Evolutionary conservation across 345 rosid genomes (phyloP), one percentile per base, ranked within the genome.

Genomic region (Melaleuca quinquenervia): DNA sequence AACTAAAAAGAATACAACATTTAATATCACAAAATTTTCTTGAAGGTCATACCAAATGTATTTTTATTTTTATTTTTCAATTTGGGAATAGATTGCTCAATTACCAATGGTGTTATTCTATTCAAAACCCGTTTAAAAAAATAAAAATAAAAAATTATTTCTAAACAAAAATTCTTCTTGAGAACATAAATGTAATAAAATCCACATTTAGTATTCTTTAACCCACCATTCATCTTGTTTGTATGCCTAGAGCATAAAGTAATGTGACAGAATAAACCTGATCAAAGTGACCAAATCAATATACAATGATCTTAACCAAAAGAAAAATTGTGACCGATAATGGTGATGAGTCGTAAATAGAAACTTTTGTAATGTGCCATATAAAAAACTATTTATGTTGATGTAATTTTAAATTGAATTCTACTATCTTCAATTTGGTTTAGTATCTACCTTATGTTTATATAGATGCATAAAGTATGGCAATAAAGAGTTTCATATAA

Each of bases 301-400:
- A 10, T 27, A 55, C 2, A 11, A 54, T 54, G 58, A 54, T 54
- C 26, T 54, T 3, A 5, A 54, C 58, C 58, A 54, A 54, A 54
- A 22, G 58, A 54, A 54, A 22, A 54, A 54, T 54, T 8, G 22
- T 54, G 3, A 14, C 26, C 11, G 29, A 4, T 0, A 24, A 13
- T 14, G 74, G 74, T 14, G 0, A 60, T 8, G 41, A 60, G 21
- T 60, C 20, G 1, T 60, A 60, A 0, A 60, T 6, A 1, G 15
- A n/a, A n/a, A 27, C 14, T 3, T 13, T 27, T 1, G 0, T 6
- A 62, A 27, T 4, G 10, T 3, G 29, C 41, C 41, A 62, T 15
- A 29, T 0, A 20, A 29, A 29, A 14, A 20, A 62, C 5, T 14
- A 62, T 62, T 27, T 0, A 27, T 2, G 6, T 62, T 62, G 0